These are phyloP conservation scores for Petrea volubilis DNA, from an alignment of 257 asterid species.

Conservation along the genomic window DNA sequence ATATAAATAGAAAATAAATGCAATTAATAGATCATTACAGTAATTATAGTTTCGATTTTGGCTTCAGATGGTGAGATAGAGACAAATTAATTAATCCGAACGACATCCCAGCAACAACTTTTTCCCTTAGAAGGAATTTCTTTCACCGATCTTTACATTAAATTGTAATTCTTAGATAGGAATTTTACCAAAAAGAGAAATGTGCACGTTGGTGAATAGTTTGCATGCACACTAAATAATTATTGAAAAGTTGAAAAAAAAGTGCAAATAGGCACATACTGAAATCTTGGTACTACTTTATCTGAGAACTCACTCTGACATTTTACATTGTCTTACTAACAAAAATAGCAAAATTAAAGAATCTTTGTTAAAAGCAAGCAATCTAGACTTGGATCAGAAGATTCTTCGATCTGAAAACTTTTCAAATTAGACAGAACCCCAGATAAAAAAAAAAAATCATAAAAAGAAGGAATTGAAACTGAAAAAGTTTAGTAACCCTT, in stretches of 20 bases:
- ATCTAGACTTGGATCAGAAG: slow-evolving; percentile 15
- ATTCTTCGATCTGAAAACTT: slow-evolving; percentile 29
- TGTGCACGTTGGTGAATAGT: neutral
- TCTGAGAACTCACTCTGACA: neutral
- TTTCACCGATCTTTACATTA: neutral
- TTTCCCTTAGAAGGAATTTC: neutral
- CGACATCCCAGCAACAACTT: neutral
- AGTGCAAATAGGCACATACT: neutral
- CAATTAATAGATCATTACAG: no score
- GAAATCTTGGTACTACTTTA: neutral
- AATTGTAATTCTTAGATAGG: neutral
- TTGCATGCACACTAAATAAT: neutral
- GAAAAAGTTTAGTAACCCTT: neutral
- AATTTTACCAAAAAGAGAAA: neutral
- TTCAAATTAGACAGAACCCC: slow-evolving; percentile 10
- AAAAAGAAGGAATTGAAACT: slow-evolving; percentile 2
- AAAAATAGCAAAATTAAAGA: neutral
- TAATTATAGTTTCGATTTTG: no score
- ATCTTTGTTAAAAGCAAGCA: slow-evolving; percentile 7
- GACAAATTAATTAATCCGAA: neutral
- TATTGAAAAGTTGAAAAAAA: neutral
- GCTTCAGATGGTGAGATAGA: neutral
- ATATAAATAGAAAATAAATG: no score
- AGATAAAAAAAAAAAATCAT: neutral
- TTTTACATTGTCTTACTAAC: neutral